phyloP scores from a whole-genome alignment of 768 basidiomycete genomes.

The Russula sp. region DNA sequence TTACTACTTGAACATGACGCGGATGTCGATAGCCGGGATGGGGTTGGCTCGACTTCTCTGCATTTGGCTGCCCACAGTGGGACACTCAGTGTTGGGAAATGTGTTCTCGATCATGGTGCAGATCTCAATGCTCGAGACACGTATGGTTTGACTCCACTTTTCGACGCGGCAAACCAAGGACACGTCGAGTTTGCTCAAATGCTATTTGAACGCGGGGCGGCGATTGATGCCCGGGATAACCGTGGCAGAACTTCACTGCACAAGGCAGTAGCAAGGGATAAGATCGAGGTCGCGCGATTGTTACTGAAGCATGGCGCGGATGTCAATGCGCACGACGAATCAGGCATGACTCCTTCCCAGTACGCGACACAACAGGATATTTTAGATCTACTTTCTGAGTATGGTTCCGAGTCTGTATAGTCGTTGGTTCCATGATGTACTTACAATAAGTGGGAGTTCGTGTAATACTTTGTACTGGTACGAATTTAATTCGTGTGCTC shows the following conservation, averaged over 20 bases:
- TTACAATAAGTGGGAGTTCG: neutral
- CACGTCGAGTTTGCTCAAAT: too few relatives aligned
- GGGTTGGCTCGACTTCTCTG: neutral
- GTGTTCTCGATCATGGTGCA: neutral
- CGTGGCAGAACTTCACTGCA: neutral
- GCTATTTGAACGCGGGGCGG: too few relatives aligned
- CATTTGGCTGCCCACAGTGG: neutral
- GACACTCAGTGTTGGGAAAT: neutral
- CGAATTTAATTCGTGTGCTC: too few relatives aligned
- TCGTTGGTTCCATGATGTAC: neutral
- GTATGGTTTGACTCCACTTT: neutral
- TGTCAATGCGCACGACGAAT: neutral
- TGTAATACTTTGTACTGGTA: too few relatives aligned
- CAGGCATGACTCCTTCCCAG: neutral
- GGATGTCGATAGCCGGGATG: neutral
- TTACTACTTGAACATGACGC: neutral
- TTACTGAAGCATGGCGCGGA: neutral
- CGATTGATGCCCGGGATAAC: too few relatives aligned
- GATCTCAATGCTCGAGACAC: neutral
- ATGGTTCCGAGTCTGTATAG: neutral
- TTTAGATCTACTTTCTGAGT: neutral
- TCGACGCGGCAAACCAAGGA: rapidly evolving
- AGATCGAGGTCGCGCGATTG: neutral
- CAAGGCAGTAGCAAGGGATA: neutral
- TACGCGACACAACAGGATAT: neutral